phyloP scores from a whole-genome alignment of 164 flowering plant genomes.

The Chimonanthus salicifolius region DNA sequence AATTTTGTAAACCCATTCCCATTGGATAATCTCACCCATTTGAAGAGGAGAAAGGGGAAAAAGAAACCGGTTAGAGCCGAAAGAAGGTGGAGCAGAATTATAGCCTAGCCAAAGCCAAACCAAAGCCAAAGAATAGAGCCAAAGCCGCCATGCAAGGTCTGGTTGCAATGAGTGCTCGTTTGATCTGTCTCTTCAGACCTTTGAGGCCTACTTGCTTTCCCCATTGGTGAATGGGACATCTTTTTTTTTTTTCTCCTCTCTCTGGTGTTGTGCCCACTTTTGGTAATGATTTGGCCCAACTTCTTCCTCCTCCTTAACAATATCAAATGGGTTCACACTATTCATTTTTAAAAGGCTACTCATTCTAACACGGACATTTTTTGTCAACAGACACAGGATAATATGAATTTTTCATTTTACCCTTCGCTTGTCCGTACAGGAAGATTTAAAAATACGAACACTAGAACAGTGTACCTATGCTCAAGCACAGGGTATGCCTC shows the following conservation, averaged over 20 bases:
- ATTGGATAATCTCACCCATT: too few relatives aligned
- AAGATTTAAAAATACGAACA: too few relatives aligned
- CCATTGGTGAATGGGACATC: constrained; percentile 28
- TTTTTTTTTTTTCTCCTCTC: constrained; percentile 1
- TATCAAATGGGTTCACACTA: constrained; percentile 1
- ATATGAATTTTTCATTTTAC: too few relatives aligned
- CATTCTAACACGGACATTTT: too few relatives aligned
- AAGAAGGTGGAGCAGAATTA: too few relatives aligned
- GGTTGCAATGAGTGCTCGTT: constrained; percentile 23
- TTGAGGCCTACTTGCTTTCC: constrained; percentile 12
- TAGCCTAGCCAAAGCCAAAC: neutral
- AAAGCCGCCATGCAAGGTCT: constrained; percentile 9
- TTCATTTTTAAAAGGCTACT: neutral
- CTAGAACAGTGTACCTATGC: too few relatives aligned
- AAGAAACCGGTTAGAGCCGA: neutral
- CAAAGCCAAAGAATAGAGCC: neutral
- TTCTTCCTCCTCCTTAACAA: neutral
- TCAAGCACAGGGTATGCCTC: too few relatives aligned
- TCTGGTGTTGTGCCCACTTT: constrained; percentile 10
- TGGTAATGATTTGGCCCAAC: constrained; percentile 10
- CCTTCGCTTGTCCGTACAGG: too few relatives aligned
- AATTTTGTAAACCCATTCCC: too few relatives aligned
- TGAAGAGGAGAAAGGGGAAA: constrained; percentile 3
- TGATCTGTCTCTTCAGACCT: constrained; percentile 10
- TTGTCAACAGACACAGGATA: too few relatives aligned